Base-by-base conservation (phyloP, 257 asterid species). In the Handroanthus guayacan region DNA sequence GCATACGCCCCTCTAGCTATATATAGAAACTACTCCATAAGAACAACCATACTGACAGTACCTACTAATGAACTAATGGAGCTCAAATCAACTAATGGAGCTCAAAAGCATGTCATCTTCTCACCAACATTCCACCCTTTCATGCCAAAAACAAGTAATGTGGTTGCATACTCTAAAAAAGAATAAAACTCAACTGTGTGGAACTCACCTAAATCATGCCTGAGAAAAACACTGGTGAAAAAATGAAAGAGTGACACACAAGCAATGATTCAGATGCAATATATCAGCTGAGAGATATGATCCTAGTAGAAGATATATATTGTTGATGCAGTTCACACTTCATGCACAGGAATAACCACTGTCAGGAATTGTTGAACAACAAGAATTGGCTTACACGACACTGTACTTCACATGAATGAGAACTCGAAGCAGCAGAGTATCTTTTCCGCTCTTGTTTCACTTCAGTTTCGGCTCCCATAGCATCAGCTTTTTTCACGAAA, bases 381-480 rank as follows among this genome's bases (percentile, higher is more conserved):
- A 67, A 58, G 50, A 58, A 43, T 66, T 72, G 70, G 78, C 95
- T 84, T 92, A 94, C 99, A 78, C 78, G 84, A 80, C 97, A 92
- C 18, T 75, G 80, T 72, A 70, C 84, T 83, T 82, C 83, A 78
- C 18, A 56, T 80, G 96, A 80, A 78, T 66, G 83, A 78, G 97
- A 86, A 80, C 82, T 82, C 63, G 93, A 83, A 68, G 81, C 57
- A 61, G 78, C 77, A 47, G 91, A 78, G 78, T 47, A 8, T 74
- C 77, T 86, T 80, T 80, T 81, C 84, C 82, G 80, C 72, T 81
- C 72, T 67, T 72, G 79, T 84, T 87, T 88, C 52, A 62, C 64
- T 72, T 78, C 87, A 68, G 71, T 80, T 84, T 76, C 70, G 36
- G 79, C 68, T 69, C 82, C 52, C 31, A 60, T 57, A 66, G 79